phyloP scores from a whole-genome alignment of 306 rosid genomes.

The Vigna trinervia region DNA sequence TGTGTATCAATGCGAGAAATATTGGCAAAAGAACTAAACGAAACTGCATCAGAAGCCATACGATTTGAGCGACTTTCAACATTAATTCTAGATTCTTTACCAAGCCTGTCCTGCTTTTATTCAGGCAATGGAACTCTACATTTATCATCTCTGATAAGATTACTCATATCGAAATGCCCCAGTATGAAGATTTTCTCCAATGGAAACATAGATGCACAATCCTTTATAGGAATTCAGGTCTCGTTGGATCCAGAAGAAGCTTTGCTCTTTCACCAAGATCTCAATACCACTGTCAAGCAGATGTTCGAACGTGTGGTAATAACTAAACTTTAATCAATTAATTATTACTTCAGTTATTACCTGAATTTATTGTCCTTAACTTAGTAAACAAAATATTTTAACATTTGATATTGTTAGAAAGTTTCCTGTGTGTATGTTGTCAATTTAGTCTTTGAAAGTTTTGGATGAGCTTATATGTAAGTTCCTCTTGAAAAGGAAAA shows the following conservation, averaged over 20 bases:
- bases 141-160: neutral
- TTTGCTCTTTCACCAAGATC: neutral
- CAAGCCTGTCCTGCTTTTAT: conserved; percentile 25
- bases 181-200: conserved; percentile 14
- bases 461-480: too few species aligned
- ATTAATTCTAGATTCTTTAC: neutral
- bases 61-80: neutral
- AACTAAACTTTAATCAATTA: too few species aligned
- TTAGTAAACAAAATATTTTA: too few species aligned
- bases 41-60: neutral
- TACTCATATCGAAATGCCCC: neutral
- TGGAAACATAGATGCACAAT: neutral
- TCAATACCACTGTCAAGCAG: neutral
- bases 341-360: too few species aligned
- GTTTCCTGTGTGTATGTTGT: too few species aligned
- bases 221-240: neutral
- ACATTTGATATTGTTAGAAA: too few species aligned
- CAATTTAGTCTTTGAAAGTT: too few species aligned
- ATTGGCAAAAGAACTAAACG: neutral
- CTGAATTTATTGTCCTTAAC: too few species aligned
- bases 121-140: neutral
- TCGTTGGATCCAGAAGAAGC: neutral
- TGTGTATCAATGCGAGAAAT: conserved; percentile 6
- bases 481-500: too few species aligned
- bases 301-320: neutral